Evolutionary conservation across 371 early-diverging fungal genomes (phyloP), one percentile per base, ranked within the genome.

Genomic region (Mortierella polycephala): DNA sequence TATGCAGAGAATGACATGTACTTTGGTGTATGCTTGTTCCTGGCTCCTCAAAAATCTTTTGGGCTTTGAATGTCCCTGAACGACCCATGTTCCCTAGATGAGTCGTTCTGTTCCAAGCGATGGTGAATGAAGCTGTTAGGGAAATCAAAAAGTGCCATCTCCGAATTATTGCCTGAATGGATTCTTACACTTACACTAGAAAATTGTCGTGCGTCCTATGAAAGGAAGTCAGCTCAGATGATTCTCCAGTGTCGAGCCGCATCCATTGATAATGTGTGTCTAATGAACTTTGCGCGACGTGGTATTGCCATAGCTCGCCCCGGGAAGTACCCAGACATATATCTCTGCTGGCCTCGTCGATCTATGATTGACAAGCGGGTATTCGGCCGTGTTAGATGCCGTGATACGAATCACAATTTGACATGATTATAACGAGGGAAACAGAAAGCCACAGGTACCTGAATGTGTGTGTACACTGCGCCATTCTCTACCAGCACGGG

Each of bases 151-250:
- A 30, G 30, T 2, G 30, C 30, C 30, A 30, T 30, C 30, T 30
- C 30, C 4, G 30, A 30, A 30, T 30, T 4, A 20, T 52, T 18
- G 9, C 14, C 21, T 52, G 52, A n/a, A 20, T 18, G 20, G 23
- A n/a, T 12, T 12, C 57, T 11, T 18, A 12, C 12, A 14, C 72
- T 45, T 79, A 79, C 80, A 79, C 44, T n/a, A 73, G 12, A 42
- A 59, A 58, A 37, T 73, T 50, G 12, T 79, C 70, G 5, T 51
- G 21, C 6, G 67, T 72, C 16, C 57, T 30, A 56, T 79, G 73
- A 18, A 79, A 42, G n/a, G 80, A 79, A 0, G 80, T 73, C 21
- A 71, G 23, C 10, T 70, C 62, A 1, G 76, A 73, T 0, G 64
- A 44, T 5, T 49, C 71, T 9, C 54, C 55, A 9, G 47, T 23